phyloP scores from a whole-genome alignment of 495 filamentous ascomycete species.

The Aspergillus affinis region DNA sequence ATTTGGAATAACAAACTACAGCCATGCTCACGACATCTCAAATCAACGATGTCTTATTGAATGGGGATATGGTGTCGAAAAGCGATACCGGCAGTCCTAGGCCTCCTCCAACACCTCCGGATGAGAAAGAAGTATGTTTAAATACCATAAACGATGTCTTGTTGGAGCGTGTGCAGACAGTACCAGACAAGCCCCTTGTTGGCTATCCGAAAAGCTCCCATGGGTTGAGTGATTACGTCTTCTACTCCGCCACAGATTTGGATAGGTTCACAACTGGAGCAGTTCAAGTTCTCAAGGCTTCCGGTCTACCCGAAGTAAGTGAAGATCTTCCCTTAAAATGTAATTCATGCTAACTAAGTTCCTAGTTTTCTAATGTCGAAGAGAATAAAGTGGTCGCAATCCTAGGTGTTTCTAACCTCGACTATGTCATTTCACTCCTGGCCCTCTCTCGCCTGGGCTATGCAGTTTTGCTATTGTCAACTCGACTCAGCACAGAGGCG shows the following conservation, averaged over 20 bases:
- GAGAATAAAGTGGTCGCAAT: constrained; percentile 44
- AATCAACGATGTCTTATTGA: not conserved
- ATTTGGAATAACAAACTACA: not conserved
- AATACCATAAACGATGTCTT: constrained; percentile 16
- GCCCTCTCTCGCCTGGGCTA: constrained; percentile 57
- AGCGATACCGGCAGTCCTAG: not conserved
- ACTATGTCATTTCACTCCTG: constrained; percentile 54
- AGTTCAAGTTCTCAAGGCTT: not conserved
- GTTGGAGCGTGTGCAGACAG: constrained; percentile 8
- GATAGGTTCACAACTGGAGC: constrained; percentile 17
- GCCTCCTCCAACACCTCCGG: constrained; percentile 16
- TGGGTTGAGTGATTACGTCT: constrained; percentile 15
- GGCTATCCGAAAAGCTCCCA: constrained; percentile 17
- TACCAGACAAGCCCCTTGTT: constrained; percentile 14
- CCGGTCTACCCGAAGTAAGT: constrained; percentile 12
- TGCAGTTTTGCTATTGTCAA: constrained; percentile 55
- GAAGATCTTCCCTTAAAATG: not conserved
- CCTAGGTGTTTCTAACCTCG: constrained; percentile 52
- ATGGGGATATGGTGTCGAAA: not conserved
- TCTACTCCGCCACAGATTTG: constrained; percentile 15
- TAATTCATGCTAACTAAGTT: not conserved
- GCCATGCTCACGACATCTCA: constrained; percentile 1
- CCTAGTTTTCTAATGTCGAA: constrained; percentile 7
- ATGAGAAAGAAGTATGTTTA: constrained; percentile 4
- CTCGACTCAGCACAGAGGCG: constrained; percentile 51